These are phyloP conservation scores for Xanthoconium stramineum DNA, from an alignment of 768 basidiomycete genomes.

Conservation along the genomic window DNA sequence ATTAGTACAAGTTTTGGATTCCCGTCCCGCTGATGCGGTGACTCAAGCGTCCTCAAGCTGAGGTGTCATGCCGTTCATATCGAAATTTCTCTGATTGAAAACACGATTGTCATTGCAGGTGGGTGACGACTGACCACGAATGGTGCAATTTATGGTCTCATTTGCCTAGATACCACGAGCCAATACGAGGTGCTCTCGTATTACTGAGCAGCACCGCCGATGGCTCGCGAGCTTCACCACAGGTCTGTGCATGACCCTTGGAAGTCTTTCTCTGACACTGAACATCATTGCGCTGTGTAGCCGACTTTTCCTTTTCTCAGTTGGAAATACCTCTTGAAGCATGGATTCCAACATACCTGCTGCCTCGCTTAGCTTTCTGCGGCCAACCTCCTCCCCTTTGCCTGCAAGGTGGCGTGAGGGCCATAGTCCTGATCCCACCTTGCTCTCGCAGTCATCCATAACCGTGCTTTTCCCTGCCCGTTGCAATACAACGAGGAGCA, in stretches of 20 bases:
- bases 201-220: background rate
- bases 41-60: background rate
- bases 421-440: slow-evolving; percentile 18
- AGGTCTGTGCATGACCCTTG: slow-evolving; percentile 11
- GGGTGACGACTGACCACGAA: slow-evolving; percentile 10
- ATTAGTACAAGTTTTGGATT: slow-evolving; percentile 13
- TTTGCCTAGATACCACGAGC: slow-evolving; percentile 7
- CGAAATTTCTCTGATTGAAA: slow-evolving; percentile 16
- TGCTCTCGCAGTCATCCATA: slow-evolving; percentile 20
- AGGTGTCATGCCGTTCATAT: slow-evolving; percentile 19
- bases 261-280: slow-evolving; percentile 4
- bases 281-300: slow-evolving; percentile 4
- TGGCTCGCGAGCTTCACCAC: background rate
- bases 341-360: slow-evolving; percentile 18
- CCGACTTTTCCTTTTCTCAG: slow-evolving; percentile 6
- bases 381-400: slow-evolving; percentile 22
- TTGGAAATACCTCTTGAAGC: slow-evolving; percentile 20
- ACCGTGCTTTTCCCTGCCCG: slow-evolving; percentile 25
- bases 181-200: background rate
- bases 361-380: slow-evolving; percentile 28
- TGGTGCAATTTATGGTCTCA: background rate
- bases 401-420: slow-evolving; percentile 28
- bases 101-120: slow-evolving; percentile 14
- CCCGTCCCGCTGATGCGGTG: slow-evolving; percentile 9
- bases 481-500: slow-evolving; percentile 20